Base-by-base conservation (phyloP, 495 filamentous ascomycete genomes). In the Podospora didyma region DNA sequence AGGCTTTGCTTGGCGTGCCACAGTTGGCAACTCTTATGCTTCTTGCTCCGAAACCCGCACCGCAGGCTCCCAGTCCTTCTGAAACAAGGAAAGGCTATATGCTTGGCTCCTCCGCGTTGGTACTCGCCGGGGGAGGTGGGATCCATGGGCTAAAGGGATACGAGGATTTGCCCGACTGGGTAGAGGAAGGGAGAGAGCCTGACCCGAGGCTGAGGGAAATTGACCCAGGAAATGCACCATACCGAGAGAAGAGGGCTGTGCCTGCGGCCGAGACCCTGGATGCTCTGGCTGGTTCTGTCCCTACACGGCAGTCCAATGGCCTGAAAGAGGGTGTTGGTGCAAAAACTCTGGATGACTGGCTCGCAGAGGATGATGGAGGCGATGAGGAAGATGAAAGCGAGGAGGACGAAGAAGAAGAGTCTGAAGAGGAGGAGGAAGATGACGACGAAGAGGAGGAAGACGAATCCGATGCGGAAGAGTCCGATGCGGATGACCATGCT, bases 11-110 rank as follows among this genome's bases (percentile, higher is more conserved):
- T 1, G 80, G 82, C 20, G 82, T 82, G 11, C 89, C 92, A 0
- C 90, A 96, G 65, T 82, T 98, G 16, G 94, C 94, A 16, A 92
- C 86, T 7, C 78, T 98, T 3, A 85, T 97, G 60, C 85, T 98
- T 0, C 80, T 97, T 0, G 94, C 94, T 2, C 94, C 94, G 0
- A 98, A 98, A 67, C 93, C 94, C 0, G 90, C 92, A 0, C 94
- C 94, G 1, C 88, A 94, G 46, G 82, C 87, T 0, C 89, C 90
- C 0, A 93, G 87, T 54, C 93, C 94, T 3, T 91, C 88, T 2
- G 89, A 92, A 54, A 84, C 83, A 2, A 80, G 91, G 7, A 87
- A 86, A 49, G 86, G 83, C 20, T 86, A 89, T 22, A 77, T 84
- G 0, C 78, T 98, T 2, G 94, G 94, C 19, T 92, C 89, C 3